Evolutionary conservation across 179 eudicot genomes (phyloP).

Genomic region (Vitellaria paradoxa): DNA sequence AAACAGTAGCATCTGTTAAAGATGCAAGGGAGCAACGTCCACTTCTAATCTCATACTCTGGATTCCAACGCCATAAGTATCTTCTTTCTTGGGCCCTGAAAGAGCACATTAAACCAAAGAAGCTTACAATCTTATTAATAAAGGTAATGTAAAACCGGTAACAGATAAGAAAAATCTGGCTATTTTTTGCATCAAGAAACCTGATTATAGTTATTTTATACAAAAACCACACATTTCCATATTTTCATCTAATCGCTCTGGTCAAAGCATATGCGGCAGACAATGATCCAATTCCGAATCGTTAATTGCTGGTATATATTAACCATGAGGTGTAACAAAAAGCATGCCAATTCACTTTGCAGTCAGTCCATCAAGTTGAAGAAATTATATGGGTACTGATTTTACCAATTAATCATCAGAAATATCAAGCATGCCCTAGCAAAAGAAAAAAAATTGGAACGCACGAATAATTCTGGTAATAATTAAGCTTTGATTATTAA

Average conservation of each 20-base stretch:
- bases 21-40: not conserved
- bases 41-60: slow-evolving; percentile 30
- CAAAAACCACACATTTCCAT: not conserved
- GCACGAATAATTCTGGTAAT: too few relatives aligned
- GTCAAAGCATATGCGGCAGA: not conserved
- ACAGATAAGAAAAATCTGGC: not conserved
- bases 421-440: too few relatives aligned
- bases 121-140: not conserved
- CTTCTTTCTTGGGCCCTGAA: slow-evolving; percentile 98
- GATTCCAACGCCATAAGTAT: slow-evolving; percentile 69
- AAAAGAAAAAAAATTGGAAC: too few relatives aligned
- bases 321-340: not conserved
- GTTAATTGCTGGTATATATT: too few relatives aligned
- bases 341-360: not conserved
- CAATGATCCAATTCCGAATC: not conserved
- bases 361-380: too few relatives aligned
- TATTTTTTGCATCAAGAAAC: not conserved
- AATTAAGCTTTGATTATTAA: too few relatives aligned
- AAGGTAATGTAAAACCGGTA: not conserved
- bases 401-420: too few relatives aligned
- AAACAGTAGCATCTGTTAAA: not conserved
- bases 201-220: too few relatives aligned
- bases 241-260: not conserved
- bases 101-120: slow-evolving; percentile 7
- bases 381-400: too few relatives aligned